phyloP scores from a whole-genome alignment of 257 asterid species.

The Nyctanthes arbortristis region DNA sequence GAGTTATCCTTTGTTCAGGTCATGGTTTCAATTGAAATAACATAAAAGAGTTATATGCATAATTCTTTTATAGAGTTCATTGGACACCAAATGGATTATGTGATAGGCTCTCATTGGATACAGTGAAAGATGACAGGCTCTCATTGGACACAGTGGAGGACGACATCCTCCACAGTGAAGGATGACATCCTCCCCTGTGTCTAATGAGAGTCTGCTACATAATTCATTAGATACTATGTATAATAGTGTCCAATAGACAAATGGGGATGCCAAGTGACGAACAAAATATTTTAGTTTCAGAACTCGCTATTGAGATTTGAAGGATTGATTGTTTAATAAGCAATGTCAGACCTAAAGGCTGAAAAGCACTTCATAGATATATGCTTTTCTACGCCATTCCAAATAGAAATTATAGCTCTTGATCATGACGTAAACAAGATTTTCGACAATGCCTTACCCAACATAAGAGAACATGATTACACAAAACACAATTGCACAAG shows the following conservation, averaged over 20 bases:
- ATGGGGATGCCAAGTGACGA: no score
- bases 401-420: not conserved
- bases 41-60: not conserved
- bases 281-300: no score
- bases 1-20: not conserved
- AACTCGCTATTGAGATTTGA: not conserved
- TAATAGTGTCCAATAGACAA: no score
- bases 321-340: not conserved
- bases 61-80: no score
- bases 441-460: slow-evolving; percentile 5
- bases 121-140: no score
- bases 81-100: no score
- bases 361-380: not conserved
- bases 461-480: slow-evolving; percentile 15
- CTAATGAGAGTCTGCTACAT: no score
- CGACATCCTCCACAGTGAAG: no score
- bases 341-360: not conserved
- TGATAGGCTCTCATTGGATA: no score
- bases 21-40: not conserved
- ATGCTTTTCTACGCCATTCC: not conserved
- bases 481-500: slow-evolving; percentile 14
- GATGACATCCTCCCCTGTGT: no score
- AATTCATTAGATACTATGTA: no score
- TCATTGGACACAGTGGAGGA: no score
- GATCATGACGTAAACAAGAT: not conserved